These are phyloP conservation scores for Aureobasidium sp. DNA, from an alignment of 2,329 filamentous ascomycete species.

Conservation along the genomic window DNA sequence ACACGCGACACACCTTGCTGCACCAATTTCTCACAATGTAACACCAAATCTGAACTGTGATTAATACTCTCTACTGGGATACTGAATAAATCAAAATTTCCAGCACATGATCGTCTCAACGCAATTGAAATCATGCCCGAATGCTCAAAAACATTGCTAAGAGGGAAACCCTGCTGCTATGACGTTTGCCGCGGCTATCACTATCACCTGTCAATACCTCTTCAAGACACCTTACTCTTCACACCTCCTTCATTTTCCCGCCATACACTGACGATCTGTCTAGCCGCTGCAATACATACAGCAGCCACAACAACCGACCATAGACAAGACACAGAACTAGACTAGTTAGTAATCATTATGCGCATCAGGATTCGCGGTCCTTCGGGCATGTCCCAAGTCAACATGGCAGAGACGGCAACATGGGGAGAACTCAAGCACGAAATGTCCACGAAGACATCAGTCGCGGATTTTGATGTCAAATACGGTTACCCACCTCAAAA, in stretches of 20 bases:
- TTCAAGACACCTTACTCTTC: not conserved
- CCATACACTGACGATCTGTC: not conserved
- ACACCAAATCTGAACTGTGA: too few species aligned
- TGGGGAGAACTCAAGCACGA: constrained; percentile 52
- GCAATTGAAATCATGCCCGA: not conserved
- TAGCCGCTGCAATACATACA: not conserved
- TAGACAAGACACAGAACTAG: not conserved
- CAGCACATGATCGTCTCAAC: too few species aligned
- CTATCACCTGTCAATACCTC: not conserved
- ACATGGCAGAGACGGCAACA: constrained; percentile 59
- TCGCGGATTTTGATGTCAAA: constrained; percentile 65
- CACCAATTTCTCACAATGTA: too few species aligned
- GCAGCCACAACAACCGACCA: not conserved
- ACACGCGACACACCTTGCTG: too few species aligned
- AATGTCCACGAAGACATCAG: constrained; percentile 56
- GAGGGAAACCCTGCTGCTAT: not conserved
- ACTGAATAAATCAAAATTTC: too few species aligned
- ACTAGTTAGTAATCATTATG: constrained; percentile 38
- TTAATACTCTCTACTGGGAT: too few species aligned
- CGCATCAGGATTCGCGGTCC: constrained; percentile 69
- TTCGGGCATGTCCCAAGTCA: constrained; percentile 60
- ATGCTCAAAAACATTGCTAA: not conserved
- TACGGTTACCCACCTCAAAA: constrained; percentile 73
- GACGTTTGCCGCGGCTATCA: not conserved
- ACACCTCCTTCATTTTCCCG: not conserved